A percentile compares a stretch with the other conserved stretches of the same genome.
phyloP scores from a whole-genome alignment of 1,284 basidiomycete species.

The Moesziomyces globuligerus region DNA sequence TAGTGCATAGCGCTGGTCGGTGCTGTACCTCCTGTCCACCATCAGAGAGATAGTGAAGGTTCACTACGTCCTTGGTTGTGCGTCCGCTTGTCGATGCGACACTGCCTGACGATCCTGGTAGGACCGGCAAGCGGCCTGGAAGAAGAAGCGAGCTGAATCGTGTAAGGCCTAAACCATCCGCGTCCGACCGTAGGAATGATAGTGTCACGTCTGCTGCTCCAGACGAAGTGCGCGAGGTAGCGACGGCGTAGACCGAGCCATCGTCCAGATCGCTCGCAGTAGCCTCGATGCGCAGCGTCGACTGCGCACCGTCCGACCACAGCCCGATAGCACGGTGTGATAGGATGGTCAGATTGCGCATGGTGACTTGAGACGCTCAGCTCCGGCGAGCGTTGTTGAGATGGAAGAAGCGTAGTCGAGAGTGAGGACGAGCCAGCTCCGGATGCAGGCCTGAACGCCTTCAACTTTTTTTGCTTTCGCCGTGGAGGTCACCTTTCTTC shows the following conservation, averaged over 20 bases:
- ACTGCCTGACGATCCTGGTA: conserved; percentile 30
- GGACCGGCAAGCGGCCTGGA: conserved; percentile 14
- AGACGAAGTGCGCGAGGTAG: conserved; percentile 30
- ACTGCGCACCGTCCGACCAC: conserved; percentile 5
- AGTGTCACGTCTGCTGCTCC: conserved; percentile 27
- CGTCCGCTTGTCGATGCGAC: conserved; percentile 19
- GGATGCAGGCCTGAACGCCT: no score
- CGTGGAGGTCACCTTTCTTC: background rate
- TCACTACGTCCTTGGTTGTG: conserved; percentile 30
- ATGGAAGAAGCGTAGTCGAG: background rate
- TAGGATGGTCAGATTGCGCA: conserved; percentile 43
- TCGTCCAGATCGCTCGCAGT: conserved; percentile 37
- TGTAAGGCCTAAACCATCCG: conserved; percentile 4
- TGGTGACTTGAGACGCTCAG: conserved; percentile 1
- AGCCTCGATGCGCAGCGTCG: conserved; percentile 25
- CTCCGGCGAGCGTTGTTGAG: background rate
- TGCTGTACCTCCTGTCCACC: conserved; percentile 52
- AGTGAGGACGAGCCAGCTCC: background rate
- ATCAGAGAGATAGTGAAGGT: conserved; percentile 57
- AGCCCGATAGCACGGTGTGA: conserved; percentile 38
- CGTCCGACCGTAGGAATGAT: conserved; percentile 13
- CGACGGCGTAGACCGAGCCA: conserved; percentile 37
- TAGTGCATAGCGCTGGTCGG: conserved; percentile 54
- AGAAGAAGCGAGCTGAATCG: conserved; percentile 29
- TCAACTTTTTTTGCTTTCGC: background rate